Evolutionary conservation across 176 grass and related monocot genomes (phyloP).

Genomic region (Triticum timopheevii): DNA sequence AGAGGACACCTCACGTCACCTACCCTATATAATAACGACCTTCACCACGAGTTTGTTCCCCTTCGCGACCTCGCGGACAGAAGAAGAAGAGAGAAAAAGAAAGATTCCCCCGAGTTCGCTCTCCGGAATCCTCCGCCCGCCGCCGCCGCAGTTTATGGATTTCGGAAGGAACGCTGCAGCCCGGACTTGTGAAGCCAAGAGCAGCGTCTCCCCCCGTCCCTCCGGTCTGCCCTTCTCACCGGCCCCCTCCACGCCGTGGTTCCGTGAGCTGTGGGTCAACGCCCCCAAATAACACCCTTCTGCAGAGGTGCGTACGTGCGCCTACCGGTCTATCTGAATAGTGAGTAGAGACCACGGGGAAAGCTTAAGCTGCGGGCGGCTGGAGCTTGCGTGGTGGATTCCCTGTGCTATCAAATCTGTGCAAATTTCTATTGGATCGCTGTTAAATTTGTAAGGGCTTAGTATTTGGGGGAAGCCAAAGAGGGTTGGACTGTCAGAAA

Average conservation of each 20-base stretch:
- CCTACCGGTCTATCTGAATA: neutral
- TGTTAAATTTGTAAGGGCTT: neutral
- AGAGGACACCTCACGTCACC: constrained; percentile 7
- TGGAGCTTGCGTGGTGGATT: neutral
- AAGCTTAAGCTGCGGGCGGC: neutral
- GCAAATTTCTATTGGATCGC: neutral
- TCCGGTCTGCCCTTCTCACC: constrained; percentile 39
- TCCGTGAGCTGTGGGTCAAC: constrained; percentile 66
- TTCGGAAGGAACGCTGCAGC: constrained; percentile 26
- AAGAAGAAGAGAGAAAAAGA: neutral
- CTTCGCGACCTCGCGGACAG: constrained; percentile 5
- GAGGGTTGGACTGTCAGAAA: neutral
- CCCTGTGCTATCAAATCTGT: neutral
- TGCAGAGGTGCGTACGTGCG: neutral
- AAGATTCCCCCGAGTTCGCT: constrained; percentile 12
- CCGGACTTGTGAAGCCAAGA: constrained; percentile 29
- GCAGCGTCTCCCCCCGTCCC: neutral
- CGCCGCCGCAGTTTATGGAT: constrained; percentile 51
- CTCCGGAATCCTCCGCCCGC: constrained; percentile 34
- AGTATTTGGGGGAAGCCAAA: neutral
- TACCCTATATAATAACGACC: constrained; percentile 17
- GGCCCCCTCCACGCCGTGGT: constrained; percentile 57
- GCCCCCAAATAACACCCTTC: constrained; percentile 33
- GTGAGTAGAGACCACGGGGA: neutral
- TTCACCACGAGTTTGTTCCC: neutral